Conservation (phyloP, 345 rosid genomes). For the Rubroshorea leprosula region DNA sequence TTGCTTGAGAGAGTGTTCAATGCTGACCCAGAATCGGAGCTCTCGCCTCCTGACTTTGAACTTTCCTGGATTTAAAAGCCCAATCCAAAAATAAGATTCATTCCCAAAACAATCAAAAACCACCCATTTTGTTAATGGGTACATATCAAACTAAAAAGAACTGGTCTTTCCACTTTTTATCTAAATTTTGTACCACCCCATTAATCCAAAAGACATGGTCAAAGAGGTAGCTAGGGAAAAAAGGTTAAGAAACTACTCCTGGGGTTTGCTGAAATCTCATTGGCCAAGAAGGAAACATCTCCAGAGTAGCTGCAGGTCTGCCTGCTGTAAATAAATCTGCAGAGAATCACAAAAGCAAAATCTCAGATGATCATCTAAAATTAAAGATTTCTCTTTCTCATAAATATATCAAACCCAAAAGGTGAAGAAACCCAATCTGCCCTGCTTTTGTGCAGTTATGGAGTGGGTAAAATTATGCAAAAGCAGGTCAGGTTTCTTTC, state of each 20-base stretch:
- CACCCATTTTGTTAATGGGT: background rate
- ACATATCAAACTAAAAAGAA: background rate
- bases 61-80: conserved; percentile 52
- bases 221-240: conserved; percentile 32
- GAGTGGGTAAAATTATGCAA: conserved; percentile 32
- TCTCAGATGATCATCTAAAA: conserved; percentile 21
- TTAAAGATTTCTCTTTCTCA: conserved; percentile 7
- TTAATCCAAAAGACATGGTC: conserved; percentile 39
- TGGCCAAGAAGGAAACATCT: conserved; percentile 99
- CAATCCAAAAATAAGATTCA: background rate
- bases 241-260: conserved; percentile 43
- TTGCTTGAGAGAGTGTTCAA: conserved; percentile 63
- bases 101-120: background rate
- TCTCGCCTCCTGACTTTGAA: conserved; percentile 76
- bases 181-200: background rate
- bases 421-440: conserved; percentile 22
- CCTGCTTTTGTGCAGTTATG: conserved; percentile 31
- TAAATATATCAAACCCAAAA: conserved; percentile 12
- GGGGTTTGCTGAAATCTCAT: conserved; percentile 92
- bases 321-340: conserved; percentile 76
- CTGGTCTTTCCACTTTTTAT: background rate
- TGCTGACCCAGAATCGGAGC: conserved; percentile 88
- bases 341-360: conserved; percentile 35
- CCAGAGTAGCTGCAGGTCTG: conserved; percentile 95
- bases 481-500: conserved; percentile 18